phyloP scores from a whole-genome alignment of 2,329 filamentous ascomycete genomes.

The Passalora sequoiae region DNA sequence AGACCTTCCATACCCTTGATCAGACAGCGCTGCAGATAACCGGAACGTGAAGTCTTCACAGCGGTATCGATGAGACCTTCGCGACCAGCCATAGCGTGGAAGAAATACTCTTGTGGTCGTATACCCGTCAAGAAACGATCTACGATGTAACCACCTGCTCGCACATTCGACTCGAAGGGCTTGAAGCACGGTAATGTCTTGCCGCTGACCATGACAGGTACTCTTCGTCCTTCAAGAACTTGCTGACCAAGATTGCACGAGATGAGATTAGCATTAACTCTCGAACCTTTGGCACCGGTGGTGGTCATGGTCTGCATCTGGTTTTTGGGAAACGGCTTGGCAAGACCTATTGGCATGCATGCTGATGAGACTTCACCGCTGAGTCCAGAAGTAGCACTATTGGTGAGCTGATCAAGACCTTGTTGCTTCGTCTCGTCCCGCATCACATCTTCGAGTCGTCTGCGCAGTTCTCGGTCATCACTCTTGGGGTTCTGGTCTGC shows the following conservation, averaged over 20 bases:
- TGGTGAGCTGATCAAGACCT: conserved; percentile 83
- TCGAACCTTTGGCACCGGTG: conserved; percentile 87
- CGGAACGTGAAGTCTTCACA: conserved; percentile 95
- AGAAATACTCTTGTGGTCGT: conserved; percentile 95
- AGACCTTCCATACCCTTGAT: conserved; percentile 99
- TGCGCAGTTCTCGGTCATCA: conserved; percentile 65
- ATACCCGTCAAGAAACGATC: conserved; percentile 98
- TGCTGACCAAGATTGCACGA: conserved; percentile 97
- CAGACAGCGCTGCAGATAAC: conserved; percentile 91
- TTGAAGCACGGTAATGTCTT: conserved; percentile 93
- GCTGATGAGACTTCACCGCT: conserved; percentile 72
- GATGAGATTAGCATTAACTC: conserved; percentile 94
- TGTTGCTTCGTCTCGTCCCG: conserved; percentile 88
- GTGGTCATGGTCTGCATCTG: conserved; percentile 99
- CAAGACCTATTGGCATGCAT: conserved; percentile 75
- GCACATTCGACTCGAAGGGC: conserved; percentile 80
- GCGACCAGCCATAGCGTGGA: conserved; percentile 98
- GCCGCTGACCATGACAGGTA: conserved; percentile 95
- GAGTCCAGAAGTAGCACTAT: conserved; percentile 61
- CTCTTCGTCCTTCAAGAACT: conserved; percentile 87
- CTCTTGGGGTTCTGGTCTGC: conserved; percentile 58
- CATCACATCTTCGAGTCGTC: conserved; percentile 79
- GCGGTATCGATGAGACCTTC: conserved; percentile 98
- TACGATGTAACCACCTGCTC: conserved; percentile 88
- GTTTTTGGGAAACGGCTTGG: conserved; percentile 91